Base-by-base conservation (phyloP, 345 rosid genomes). In the Streptanthus diversifolius region DNA sequence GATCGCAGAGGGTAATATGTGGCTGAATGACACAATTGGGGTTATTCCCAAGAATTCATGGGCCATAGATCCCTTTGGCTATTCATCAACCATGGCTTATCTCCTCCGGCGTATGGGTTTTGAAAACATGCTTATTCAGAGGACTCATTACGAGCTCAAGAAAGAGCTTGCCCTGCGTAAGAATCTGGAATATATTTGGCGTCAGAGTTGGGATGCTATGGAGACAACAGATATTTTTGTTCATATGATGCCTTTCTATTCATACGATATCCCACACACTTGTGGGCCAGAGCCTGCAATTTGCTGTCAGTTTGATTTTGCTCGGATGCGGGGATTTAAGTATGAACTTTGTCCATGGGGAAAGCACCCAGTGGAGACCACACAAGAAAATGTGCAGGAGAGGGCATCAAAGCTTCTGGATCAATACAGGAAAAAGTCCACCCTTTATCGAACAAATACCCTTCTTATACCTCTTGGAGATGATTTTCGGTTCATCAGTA, bases 271-370 rank as follows among this genome's bases (percentile, higher is more conserved):
- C 75, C 98, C 99, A 15, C 99, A 95, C 80, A 95, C 99, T 19
- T 95, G 99, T 79, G 99, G 98, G 7, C 99, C 99, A 22, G 99
- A 95, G 79, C 99, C 99, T 83, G 96, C 99, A 10, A 47, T 95
- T 78, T 95, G 99, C 80, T 95, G 98, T 80, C 93, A 92, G 83
- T 95, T 92, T 75, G 99, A 95, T 80, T 95, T 95, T 80, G 98
- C 97, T 54, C 83, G 98, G 64, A 62, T 77, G 70, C 84, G 37
- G 22, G 85, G 87, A 57, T 88, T 85, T 40, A 70, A 70, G 24
- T 92, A 95, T 58, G 99, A 90, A 73, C 64, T 71, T 61, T 92
- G 98, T 73, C 99, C 99, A 2, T 95, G 99, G 99, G 75, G 81
- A 27, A 57, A 79, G 60, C 44, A 88, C 74, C 99, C 99, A 24